A percentile compares a stretch with the other conserved stretches of the same genome.
phyloP scores from a whole-genome alignment of 768 basidiomycete genomes.

The Cystobasidium onofrii region DNA sequence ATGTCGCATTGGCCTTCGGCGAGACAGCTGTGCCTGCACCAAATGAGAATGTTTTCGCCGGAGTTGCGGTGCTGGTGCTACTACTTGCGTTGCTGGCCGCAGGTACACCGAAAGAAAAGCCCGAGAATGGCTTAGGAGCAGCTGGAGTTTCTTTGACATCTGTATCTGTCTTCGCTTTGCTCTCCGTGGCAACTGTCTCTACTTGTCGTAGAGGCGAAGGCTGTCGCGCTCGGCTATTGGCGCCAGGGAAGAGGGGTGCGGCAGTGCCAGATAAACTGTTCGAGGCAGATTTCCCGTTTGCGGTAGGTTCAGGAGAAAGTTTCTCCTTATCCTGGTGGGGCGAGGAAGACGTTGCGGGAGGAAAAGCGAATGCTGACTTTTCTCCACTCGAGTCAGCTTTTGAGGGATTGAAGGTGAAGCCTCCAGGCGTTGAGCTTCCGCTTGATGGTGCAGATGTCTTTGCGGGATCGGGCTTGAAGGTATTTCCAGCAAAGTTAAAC shows the following conservation, averaged over 20 bases:
- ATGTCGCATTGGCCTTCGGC: not conserved
- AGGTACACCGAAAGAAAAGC: slow-evolving; percentile 15
- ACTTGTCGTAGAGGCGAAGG: slow-evolving; percentile 26
- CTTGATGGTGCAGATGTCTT: not conserved
- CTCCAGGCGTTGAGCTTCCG: not conserved
- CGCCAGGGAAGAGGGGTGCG: slow-evolving; percentile 15
- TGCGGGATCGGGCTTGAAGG: slow-evolving; percentile 20
- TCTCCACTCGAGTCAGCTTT: slow-evolving; percentile 12
- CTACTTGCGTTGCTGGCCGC: not conserved
- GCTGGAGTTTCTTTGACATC: not conserved
- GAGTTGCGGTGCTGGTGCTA: not conserved
- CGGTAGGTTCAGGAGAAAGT: not conserved
- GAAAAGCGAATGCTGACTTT: slow-evolving; percentile 19
- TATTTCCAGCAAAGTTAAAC: slow-evolving; percentile 22
- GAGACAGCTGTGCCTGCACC: not conserved
- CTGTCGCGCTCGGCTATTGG: slow-evolving; percentile 28
- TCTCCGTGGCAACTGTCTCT: not conserved
- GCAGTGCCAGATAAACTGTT: slow-evolving; percentile 1
- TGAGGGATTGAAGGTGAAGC: slow-evolving; percentile 17
- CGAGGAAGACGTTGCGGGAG: not conserved
- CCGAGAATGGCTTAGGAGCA: slow-evolving; percentile 9
- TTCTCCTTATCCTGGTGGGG: not conserved
- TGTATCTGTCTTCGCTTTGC: not conserved
- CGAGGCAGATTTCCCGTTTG: not conserved
- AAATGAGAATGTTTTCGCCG: not conserved